Evolutionary conservation across 2,329 filamentous ascomycete species (phyloP).

Genomic region (Alternaria angustiovoidea): DNA sequence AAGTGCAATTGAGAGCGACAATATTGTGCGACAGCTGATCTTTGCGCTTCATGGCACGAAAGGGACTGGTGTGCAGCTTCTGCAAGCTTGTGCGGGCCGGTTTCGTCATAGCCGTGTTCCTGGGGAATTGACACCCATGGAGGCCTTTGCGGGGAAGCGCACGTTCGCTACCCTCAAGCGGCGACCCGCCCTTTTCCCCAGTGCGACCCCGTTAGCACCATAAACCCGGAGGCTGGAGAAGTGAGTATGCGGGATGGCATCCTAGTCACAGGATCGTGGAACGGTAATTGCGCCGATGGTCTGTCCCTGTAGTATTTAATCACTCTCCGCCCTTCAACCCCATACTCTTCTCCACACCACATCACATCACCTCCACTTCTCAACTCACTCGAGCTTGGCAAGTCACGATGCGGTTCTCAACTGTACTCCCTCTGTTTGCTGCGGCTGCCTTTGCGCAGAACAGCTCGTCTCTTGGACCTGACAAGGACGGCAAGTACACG

Average conservation of each 20-base stretch:
- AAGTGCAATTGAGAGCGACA: constrained; percentile 3
- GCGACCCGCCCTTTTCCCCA: constrained; percentile 23
- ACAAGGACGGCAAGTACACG: constrained; percentile 70
- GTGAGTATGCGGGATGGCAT: constrained; percentile 19
- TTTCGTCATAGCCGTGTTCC: constrained; percentile 38
- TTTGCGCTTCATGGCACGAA: background rate
- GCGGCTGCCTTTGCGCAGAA: constrained; percentile 41
- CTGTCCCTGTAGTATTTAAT: constrained; percentile 24
- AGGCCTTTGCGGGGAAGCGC: constrained; percentile 36
- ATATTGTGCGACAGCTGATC: background rate
- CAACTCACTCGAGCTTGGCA: constrained; percentile 24
- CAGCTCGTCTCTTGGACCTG: constrained; percentile 35
- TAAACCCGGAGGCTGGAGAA: constrained; percentile 21
- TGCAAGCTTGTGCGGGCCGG: constrained; percentile 10
- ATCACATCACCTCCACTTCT: constrained; percentile 26
- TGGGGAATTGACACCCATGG: constrained; percentile 25
- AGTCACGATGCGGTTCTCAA: constrained; percentile 38
- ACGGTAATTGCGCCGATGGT: constrained; percentile 26
- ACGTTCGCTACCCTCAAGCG: constrained; percentile 21
- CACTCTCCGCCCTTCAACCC: constrained; percentile 15
- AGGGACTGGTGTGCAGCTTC: constrained; percentile 1
- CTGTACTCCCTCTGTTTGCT: constrained; percentile 34
- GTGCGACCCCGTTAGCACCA: constrained; percentile 19
- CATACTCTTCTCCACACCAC: constrained; percentile 21
- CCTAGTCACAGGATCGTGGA: constrained; percentile 31